phyloP scores from a whole-genome alignment of 2,329 filamentous ascomycete species.

The Ophiosphaerella korrae region DNA sequence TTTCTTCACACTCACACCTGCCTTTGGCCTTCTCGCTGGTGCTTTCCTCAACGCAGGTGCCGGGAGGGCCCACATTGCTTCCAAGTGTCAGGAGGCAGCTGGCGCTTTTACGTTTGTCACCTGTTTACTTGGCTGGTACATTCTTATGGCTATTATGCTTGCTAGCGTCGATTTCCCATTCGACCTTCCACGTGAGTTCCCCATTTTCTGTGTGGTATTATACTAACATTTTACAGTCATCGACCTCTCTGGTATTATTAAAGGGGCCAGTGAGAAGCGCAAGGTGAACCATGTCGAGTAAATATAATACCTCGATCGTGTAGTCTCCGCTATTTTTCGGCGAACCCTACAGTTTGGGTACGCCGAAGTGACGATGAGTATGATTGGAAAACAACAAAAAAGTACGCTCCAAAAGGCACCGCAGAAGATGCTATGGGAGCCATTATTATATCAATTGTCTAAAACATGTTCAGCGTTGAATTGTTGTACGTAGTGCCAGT shows the following conservation, averaged over 20 bases:
- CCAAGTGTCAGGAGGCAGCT: slow-evolving; percentile 45
- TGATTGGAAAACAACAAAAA: no score
- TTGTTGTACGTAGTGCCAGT: no score
- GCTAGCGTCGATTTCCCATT: slow-evolving; percentile 60
- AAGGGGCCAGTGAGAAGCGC: slow-evolving; percentile 49
- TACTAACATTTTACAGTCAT: slow-evolving; percentile 41
- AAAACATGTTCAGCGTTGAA: no score
- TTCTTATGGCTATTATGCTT: slow-evolving; percentile 60
- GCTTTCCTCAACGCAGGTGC: slow-evolving; percentile 64
- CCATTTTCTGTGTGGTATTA: not conserved
- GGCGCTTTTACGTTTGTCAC: slow-evolving; percentile 58
- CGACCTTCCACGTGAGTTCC: slow-evolving; percentile 50
- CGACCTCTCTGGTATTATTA: slow-evolving; percentile 52
- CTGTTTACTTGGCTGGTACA: slow-evolving; percentile 57
- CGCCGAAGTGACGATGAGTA: no score
- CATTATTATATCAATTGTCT: no score
- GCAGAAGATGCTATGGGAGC: no score
- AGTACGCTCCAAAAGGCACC: no score
- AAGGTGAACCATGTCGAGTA: slow-evolving; percentile 32
- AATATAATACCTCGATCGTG: not conserved
- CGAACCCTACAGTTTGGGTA: no score
- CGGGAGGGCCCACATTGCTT: slow-evolving; percentile 39
- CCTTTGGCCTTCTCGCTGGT: slow-evolving; percentile 65
- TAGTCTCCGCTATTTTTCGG: no score
- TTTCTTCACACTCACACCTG: slow-evolving; percentile 66